Evolutionary conservation across 306 rosid genomes (phyloP), one percentile per base, ranked within the genome.

Genomic region (Acacia confusa): DNA sequence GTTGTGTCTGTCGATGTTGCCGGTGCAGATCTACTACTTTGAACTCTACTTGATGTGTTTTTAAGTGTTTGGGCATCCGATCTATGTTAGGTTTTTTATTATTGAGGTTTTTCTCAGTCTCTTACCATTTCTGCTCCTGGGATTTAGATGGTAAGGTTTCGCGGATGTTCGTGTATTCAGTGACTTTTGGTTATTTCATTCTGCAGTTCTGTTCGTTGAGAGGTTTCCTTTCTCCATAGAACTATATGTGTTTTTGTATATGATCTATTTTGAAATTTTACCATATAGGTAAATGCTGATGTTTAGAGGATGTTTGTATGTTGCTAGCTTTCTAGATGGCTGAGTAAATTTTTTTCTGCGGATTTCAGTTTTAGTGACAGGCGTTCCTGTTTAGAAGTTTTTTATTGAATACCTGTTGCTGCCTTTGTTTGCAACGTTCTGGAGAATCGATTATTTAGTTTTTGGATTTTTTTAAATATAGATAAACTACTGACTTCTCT

Each of bases 271-370:
- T 64, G 24, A 15, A 30, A 14, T 15, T 28, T 64, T 6, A 64
- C 5, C 19, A 64, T 28, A 30, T 16, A 7, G 70, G n/a, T 63
- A 28, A 15, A 28, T 64, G 70, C 41, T 64, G 22, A 12, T 64
- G 6, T 30, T 6, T 30, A 13, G 9, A 1, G 3, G 32, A 6
- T 40, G 50, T 40, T 14, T 25, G 12, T 11, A 20, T 53, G 71
- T 6, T 20, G n/a, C 50, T 60, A 25, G 41, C 5, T 78, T 61
- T 57, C 60, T 57, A 82, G 90, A 79, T 84, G 86, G 90, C 20
- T 3, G 41, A 28, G 30, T 74, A 15, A 5, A 5, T 60, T 52
- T 40, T 67, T 43, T 72, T 17, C 44, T 13, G 4, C 32, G 2
- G 16, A 10, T 47, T 38, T n/a, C 36, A 32, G 38, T 65, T 41